These are phyloP conservation scores for Chytridium lagenaria DNA, from an alignment of 371 early-diverging fungal genomes.

Conservation along the genomic window DNA sequence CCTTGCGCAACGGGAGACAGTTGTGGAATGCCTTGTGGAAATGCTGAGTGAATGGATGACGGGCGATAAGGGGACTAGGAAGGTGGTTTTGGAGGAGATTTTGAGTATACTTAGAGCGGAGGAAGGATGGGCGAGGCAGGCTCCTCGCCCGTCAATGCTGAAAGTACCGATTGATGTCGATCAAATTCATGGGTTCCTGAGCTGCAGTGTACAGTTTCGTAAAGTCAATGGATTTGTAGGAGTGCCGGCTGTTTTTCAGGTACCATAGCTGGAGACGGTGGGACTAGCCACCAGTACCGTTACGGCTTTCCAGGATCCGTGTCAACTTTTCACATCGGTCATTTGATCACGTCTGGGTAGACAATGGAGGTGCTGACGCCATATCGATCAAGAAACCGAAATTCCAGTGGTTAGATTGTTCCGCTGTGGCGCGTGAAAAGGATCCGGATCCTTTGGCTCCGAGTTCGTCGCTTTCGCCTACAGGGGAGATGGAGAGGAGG, in stretches of 20 bases:
- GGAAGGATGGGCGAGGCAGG: not conserved
- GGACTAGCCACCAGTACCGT: constrained; percentile 25
- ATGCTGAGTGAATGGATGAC: constrained; percentile 59
- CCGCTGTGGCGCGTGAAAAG: constrained; percentile 28
- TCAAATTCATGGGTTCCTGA: constrained; percentile 68
- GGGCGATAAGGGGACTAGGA: constrained; percentile 48
- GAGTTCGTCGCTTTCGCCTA: constrained; percentile 1
- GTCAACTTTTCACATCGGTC: constrained; percentile 64
- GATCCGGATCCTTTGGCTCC: constrained; percentile 21
- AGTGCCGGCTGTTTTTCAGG: constrained; percentile 45
- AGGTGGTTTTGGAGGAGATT: constrained; percentile 49
- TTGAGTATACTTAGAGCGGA: constrained; percentile 41
- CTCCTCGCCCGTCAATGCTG: constrained; percentile 30
- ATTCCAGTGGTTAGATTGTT: constrained; percentile 42
- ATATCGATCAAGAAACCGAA: not conserved
- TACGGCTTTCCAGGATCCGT: constrained; percentile 47
- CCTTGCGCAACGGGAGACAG: constrained; percentile 66
- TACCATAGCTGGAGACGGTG: constrained; percentile 35
- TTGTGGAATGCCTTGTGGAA: constrained; percentile 75
- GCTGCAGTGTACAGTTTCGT: constrained; percentile 47
- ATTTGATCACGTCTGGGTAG: constrained; percentile 49
- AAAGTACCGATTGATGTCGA: constrained; percentile 69
- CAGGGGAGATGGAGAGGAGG: constrained; percentile 1
- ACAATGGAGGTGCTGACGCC: not conserved
- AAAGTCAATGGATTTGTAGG: constrained; percentile 45